Conservation (phyloP, 2,329 filamentous ascomycete species). For the Amylocarpus encephaloides region DNA sequence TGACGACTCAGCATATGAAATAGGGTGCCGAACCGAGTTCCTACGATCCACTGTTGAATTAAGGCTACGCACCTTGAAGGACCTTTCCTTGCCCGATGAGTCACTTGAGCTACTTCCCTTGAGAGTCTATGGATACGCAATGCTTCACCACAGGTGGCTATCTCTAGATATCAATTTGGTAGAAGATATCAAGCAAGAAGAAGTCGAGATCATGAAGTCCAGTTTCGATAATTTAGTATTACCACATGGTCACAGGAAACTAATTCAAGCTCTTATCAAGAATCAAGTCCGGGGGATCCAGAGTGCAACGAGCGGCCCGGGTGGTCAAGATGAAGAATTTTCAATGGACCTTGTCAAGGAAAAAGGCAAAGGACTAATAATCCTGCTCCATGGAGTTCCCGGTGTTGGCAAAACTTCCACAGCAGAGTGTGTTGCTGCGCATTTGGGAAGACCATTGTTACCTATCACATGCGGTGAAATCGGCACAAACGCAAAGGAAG, state of each 20-base stretch:
- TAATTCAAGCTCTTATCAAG: background rate
- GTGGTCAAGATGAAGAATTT: background rate
- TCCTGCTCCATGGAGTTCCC: background rate
- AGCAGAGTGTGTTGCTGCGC: constrained; percentile 55
- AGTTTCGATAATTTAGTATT: background rate
- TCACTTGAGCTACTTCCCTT: background rate
- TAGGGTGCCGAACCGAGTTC: background rate
- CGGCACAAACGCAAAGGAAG: constrained; percentile 53
- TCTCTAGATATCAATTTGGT: background rate
- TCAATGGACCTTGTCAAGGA: background rate
- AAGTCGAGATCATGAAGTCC: background rate
- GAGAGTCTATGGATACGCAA: background rate
- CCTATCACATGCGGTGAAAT: constrained; percentile 59
- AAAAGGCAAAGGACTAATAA: background rate
- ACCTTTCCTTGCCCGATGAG: background rate
- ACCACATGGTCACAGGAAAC: background rate
- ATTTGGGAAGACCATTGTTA: constrained; percentile 63
- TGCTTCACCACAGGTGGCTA: constrained; percentile 1
- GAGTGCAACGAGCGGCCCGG: background rate
- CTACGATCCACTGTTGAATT: background rate
- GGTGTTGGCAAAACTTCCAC: background rate
- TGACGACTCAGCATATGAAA: background rate
- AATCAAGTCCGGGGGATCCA: background rate
- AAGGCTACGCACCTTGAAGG: background rate
- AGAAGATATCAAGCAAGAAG: background rate